Base-by-base conservation (phyloP, 2,329 filamentous ascomycete genomes). In the Hypoxylon sp. region DNA sequence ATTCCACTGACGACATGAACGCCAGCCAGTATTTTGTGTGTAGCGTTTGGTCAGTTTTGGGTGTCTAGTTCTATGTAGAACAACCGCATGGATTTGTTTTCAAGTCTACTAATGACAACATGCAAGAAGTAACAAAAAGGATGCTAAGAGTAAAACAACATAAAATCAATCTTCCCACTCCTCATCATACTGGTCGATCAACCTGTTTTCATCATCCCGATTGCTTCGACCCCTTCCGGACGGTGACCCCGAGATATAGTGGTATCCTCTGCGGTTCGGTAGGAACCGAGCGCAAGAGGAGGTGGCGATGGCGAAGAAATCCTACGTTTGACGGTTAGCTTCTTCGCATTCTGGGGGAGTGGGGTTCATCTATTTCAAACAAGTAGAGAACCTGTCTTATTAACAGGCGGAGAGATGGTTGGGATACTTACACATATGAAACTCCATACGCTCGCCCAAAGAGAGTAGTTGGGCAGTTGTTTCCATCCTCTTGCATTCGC, bases 141-240 rank as follows among this genome's bases (percentile, higher is more conserved):
- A 46, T 42, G n/a, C 48, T 19, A 50, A 52, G 27, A 46, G 31
- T 19, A 21, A 47, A 52, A 59, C 15, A 32, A 32, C 51, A 39
- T 10, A 2, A 48, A 60, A 68, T 80, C 75, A 90, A 70, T 97
- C 94, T 74, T 98, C 94, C 95, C 95, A 98, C 78, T 98, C 94
- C 79, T 98, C 95, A 76, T 98, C 96, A 66, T 98, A 85, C 80
- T 98, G 93, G 79, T 98, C 95, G 79, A 99, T 98, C 74, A 98
- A 82, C 70, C 94, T 85, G 80, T 98, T 98, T 81, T 98, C 96
- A 61, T 94, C 94, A 65, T 98, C 95, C 62, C 85, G 79, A 75
- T 83, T 83, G 73, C 84, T 78, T 67, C 82, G 80, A 50, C 73
- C 74, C 44, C 76, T 80, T 42, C 84, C 82, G 71, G 79, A 85